Evolutionary conservation across 495 filamentous ascomycete genomes (phyloP).

Genomic region (Tuber microsphaerosporum): DNA sequence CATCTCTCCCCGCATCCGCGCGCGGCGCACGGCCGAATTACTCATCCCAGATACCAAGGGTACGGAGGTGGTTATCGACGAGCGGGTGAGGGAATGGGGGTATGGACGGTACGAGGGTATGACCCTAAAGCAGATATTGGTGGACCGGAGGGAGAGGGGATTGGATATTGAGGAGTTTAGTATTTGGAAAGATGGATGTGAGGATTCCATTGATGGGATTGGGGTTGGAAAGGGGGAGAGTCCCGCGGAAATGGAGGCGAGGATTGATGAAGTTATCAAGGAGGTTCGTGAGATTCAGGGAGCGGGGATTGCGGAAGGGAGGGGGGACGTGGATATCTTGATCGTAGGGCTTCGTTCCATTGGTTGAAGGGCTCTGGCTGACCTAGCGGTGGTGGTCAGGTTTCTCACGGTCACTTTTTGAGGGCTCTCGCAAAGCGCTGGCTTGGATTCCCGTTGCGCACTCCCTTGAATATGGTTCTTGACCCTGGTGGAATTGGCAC

Average conservation of each 20-base stretch:
- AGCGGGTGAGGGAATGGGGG: conserved; percentile 86
- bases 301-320: conserved; percentile 48
- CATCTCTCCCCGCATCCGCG: conserved; percentile 79
- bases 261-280: conserved; percentile 67
- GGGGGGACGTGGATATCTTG: conserved; percentile 54
- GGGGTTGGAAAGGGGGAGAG: conserved; percentile 41
- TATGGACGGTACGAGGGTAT: conserved; percentile 94
- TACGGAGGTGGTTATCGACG: conserved; percentile 57
- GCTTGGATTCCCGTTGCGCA: conserved; percentile 60
- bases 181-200: conserved; percentile 81
- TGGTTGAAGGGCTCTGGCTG: not conserved
- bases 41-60: conserved; percentile 56
- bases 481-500: conserved; percentile 82
- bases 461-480: conserved; percentile 61
- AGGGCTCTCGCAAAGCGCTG: conserved; percentile 87
- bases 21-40: conserved; percentile 79
- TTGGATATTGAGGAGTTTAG: conserved; percentile 60
- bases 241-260: conserved; percentile 57
- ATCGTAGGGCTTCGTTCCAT: conserved; percentile 47
- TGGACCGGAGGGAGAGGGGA: conserved; percentile 53
- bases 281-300: conserved; percentile 61
- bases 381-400: not conserved
- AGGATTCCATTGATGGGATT: conserved; percentile 47
- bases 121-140: conserved; percentile 63
- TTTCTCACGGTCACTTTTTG: conserved; percentile 75